Evolutionary conservation across 495 filamentous ascomycete genomes (phyloP).

Genomic region (Neurospora pannonica): DNA sequence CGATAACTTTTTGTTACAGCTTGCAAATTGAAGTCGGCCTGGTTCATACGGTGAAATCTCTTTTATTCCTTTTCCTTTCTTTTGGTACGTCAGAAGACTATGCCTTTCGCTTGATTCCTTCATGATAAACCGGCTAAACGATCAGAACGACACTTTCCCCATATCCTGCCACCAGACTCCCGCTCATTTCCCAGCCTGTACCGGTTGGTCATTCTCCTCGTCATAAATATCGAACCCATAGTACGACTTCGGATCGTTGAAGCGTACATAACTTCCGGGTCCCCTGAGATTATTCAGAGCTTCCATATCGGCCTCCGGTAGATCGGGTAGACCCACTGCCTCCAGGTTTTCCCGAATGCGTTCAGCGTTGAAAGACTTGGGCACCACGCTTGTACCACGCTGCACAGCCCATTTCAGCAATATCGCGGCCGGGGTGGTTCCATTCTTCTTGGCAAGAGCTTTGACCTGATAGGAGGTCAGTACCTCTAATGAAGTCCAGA

Average conservation of each 20-base stretch:
- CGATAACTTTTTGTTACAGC: background rate
- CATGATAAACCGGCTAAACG: background rate
- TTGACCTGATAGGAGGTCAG: conserved; percentile 13
- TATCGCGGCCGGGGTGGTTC: conserved; percentile 22
- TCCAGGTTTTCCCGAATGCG: conserved; percentile 37
- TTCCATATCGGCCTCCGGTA: conserved; percentile 15
- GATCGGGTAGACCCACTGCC: conserved; percentile 5
- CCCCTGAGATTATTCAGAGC: conserved; percentile 9
- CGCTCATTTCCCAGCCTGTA: background rate
- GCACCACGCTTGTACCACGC: conserved; percentile 21
- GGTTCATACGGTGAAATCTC: too few relatives aligned
- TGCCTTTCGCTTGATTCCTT: too few relatives aligned
- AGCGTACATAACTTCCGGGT: conserved; percentile 14
- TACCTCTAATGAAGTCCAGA: background rate
- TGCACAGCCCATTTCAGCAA: conserved; percentile 29
- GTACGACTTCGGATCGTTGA: conserved; percentile 21
- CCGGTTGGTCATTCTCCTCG: conserved; percentile 25
- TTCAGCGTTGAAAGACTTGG: conserved; percentile 49
- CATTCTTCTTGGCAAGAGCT: conserved; percentile 13
- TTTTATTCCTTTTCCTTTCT: too few relatives aligned
- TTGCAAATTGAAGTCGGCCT: background rate
- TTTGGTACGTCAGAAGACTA: too few relatives aligned
- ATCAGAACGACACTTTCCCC: too few relatives aligned
- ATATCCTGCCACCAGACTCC: background rate
- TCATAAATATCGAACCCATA: conserved; percentile 28